A percentile compares a stretch with the other conserved stretches of the same genome.
These are phyloP conservation scores for Leavenworthia alabamica DNA, from an alignment of 345 rosid species.

Conservation along the genomic window DNA sequence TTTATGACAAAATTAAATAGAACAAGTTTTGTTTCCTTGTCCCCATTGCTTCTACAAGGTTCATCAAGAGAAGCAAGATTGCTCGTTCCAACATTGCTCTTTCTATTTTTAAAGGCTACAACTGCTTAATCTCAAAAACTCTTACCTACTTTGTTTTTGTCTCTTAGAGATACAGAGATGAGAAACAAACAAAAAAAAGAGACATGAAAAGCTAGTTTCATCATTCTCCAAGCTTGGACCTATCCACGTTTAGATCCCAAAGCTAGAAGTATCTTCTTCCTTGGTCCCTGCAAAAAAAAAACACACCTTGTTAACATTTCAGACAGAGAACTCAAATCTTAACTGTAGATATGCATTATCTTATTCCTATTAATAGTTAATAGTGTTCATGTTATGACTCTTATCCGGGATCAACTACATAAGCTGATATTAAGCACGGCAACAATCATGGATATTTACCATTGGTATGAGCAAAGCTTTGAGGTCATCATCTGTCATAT, in stretches of 20 bases:
- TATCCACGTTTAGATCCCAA: constrained; percentile 53
- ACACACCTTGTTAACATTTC: not conserved
- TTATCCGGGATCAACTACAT: not conserved
- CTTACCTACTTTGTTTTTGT: not conserved
- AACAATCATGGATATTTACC: constrained; percentile 39
- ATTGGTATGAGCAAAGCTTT: constrained; percentile 91
- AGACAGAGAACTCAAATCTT: not conserved
- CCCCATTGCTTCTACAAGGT: constrained; percentile 19
- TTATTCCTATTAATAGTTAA: no score
- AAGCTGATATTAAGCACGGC: not conserved
- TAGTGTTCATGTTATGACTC: not conserved
- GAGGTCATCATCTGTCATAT: constrained; percentile 94
- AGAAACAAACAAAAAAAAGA: not conserved
- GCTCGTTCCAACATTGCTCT: constrained; percentile 73
- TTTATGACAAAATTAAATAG: not conserved
- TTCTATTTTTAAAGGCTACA: constrained; percentile 15
- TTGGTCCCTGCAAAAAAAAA: constrained; percentile 71
- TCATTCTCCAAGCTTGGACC: not conserved
- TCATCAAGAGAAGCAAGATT: constrained; percentile 59
- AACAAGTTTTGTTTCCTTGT: not conserved
- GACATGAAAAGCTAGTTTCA: not conserved
- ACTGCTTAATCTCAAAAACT: not conserved
- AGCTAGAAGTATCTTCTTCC: constrained; percentile 84
- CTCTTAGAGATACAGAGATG: constrained; percentile 14
- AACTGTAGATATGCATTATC: no score